These are phyloP conservation scores for Boletus insuetus DNA, from an alignment of 768 basidiomycete species.

Conservation along the genomic window DNA sequence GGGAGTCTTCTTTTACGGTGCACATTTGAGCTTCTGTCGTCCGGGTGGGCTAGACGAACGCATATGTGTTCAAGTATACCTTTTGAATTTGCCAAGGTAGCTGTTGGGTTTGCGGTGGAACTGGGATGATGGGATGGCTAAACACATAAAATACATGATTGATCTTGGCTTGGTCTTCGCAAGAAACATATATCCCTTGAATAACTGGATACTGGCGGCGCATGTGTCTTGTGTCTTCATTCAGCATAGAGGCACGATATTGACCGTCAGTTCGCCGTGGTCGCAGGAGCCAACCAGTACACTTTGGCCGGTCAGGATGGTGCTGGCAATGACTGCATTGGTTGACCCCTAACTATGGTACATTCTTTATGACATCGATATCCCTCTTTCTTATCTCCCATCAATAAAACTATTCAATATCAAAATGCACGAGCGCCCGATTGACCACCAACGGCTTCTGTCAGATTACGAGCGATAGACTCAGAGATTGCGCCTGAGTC, in stretches of 20 bases:
- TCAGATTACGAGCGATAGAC: constrained; percentile 22
- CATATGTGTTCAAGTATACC: constrained; percentile 30
- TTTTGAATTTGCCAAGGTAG: constrained; percentile 60
- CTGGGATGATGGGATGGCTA: no score
- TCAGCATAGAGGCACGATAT: no score
- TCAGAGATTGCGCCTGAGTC: constrained; percentile 34
- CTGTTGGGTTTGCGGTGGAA: constrained; percentile 49
- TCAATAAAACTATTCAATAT: constrained; percentile 4
- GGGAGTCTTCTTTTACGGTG: constrained; percentile 44
- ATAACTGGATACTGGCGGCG: no score
- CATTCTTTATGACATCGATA: not conserved
- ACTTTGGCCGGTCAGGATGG: no score
- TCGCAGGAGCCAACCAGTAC: no score
- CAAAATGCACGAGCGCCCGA: constrained; percentile 1
- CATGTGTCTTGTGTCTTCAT: no score
- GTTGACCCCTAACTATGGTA: not conserved
- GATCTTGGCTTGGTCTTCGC: no score
- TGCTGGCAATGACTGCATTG: no score
- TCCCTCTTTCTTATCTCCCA: not conserved
- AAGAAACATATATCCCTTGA: no score
- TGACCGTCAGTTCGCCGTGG: no score
- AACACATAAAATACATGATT: no score
- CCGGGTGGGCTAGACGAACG: no score
- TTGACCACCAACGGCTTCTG: constrained; percentile 20
- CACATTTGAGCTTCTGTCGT: not conserved